These are phyloP conservation scores for Alternaria sp. DNA, from an alignment of 2,329 filamentous ascomycete species.

Conservation along the genomic window DNA sequence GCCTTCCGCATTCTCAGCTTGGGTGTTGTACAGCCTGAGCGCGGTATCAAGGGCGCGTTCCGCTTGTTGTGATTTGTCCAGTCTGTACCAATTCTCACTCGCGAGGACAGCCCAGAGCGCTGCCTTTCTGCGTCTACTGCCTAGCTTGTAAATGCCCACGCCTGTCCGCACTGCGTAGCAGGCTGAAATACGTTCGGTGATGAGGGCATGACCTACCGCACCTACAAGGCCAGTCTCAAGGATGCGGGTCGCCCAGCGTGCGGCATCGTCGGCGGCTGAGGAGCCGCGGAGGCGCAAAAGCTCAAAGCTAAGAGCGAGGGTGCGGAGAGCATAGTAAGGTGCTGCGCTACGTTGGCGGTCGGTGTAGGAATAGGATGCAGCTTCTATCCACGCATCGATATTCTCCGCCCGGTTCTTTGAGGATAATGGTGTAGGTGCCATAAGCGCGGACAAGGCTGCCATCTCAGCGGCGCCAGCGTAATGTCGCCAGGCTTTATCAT, in stretches of 20 bases:
- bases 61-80: constrained; percentile 79
- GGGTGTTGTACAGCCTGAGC: constrained; percentile 59
- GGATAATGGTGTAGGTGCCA: constrained; percentile 75
- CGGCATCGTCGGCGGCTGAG: constrained; percentile 83
- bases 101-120: constrained; percentile 88
- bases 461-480: constrained; percentile 96
- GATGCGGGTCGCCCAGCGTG: constrained; percentile 81
- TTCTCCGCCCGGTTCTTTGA: constrained; percentile 81
- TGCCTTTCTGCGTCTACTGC: constrained; percentile 80
- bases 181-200: constrained; percentile 84
- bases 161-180: constrained; percentile 81
- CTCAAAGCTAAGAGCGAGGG: constrained; percentile 78
- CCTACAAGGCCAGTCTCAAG: constrained; percentile 79
- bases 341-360: constrained; percentile 74
- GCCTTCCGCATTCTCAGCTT: constrained; percentile 32
- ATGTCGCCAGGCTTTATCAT: constrained; percentile 96
- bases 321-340: constrained; percentile 81
- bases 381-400: constrained; percentile 86
- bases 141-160: constrained; percentile 71
- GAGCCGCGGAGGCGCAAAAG: constrained; percentile 82
- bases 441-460: constrained; percentile 83
- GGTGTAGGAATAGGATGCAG: constrained; percentile 90
- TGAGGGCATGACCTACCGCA: constrained; percentile 77
- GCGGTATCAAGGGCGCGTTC: constrained; percentile 80
- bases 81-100: constrained; percentile 81